Base-by-base conservation (phyloP, 2,329 filamentous ascomycete genomes). In the Aspergillus candidus region DNA sequence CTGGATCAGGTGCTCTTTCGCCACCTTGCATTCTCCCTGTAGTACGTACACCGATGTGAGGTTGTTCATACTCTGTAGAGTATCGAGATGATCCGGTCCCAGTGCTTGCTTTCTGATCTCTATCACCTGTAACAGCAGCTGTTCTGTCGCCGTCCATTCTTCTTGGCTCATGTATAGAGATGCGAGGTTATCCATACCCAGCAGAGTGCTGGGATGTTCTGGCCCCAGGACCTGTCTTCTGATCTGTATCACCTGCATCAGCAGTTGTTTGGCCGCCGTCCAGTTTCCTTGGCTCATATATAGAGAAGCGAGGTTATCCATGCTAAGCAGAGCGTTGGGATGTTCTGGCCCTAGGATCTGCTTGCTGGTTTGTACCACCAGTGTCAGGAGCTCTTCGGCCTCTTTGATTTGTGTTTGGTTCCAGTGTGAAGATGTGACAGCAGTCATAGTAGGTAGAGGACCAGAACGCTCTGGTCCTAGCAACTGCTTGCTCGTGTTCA, bases 171-270 rank as follows among this genome's bases (percentile, higher is more conserved):
- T 6, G 31, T 49, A 54, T 8, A 41, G 49, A 22, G 32, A 46
- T 11, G 50, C 50, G n/a, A 58, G 47, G 39, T 52, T 48, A 32
- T 11, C 32, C 35, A 55, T 52, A 32, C 40, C 48, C 13, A 29
- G 50, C 38, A 56, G 40, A 31, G 45, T 55, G 36, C 29, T 11
- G 6, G 50, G 54, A 52, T 56, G 48, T 29, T 57, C 48, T 22
- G 32, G 30, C 11, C 53, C 53, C 2, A 56, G 48, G n/a, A 43
- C 31, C 33, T 27, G 6, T 14, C 33, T 33, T 5, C 14, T 17
- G n/a, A 29, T 12, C 18, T 27, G 12, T n/a, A 29, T 12, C 13
- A 38, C 15, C 18, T 38, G 15, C n/a, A 36, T 5, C 11, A 40
- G 22, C n/a, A 48, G 38, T 2, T 37, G 7, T 37, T 47, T 33